phyloP scores from a whole-genome alignment of 148 eudicot genomes.

The Rhododendron griersonianum region DNA sequence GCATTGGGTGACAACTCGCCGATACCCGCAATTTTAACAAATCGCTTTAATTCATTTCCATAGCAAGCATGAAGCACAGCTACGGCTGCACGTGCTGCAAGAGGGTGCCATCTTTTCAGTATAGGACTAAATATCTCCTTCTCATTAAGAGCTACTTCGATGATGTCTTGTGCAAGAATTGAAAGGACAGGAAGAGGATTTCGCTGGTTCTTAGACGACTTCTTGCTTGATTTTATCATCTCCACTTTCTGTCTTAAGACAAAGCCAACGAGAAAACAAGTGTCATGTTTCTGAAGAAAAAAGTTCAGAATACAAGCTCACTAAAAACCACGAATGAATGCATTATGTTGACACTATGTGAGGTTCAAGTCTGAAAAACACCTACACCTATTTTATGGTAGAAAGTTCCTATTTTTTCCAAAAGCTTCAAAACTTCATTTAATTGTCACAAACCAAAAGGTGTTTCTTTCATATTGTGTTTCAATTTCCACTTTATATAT shows the following conservation, averaged over 20 bases:
- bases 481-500: neutral
- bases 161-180: conserved; percentile 79
- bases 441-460: neutral
- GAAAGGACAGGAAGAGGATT: conserved; percentile 72
- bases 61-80: conserved; percentile 85
- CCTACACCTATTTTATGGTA: neutral
- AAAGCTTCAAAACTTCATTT: too few relatives aligned
- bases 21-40: conserved; percentile 45
- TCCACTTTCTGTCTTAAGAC: conserved; percentile 69
- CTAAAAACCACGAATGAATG: neutral
- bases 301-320: neutral
- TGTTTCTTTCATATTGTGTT: neutral
- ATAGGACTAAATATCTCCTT: conserved; percentile 83
- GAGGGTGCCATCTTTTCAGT: conserved; percentile 88
- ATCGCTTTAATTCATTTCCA: conserved; percentile 74
- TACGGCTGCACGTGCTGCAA: conserved; percentile 83
- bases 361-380: neutral
- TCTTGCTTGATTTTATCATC: conserved; percentile 57
- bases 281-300: neutral
- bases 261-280: conserved; percentile 11
- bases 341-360: too few relatives aligned
- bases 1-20: conserved; percentile 86
- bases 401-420: too few relatives aligned
- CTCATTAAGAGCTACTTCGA: conserved; percentile 78
- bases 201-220: conserved; percentile 51